Conservation (phyloP, 2,329 filamentous ascomycete genomes). For the Cercospora zeina region DNA sequence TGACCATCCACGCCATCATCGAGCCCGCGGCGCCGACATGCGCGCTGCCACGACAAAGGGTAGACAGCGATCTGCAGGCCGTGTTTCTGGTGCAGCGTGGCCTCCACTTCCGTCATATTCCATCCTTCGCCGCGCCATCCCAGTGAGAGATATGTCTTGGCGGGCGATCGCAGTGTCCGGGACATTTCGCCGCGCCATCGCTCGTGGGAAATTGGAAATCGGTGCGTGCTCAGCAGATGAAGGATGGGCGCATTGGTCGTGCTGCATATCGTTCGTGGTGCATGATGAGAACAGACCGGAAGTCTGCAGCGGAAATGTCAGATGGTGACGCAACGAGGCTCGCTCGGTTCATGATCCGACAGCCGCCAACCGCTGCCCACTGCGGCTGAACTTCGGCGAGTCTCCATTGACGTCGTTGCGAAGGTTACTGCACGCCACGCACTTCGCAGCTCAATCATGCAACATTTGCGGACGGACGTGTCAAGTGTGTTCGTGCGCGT, state of each 20-base stretch:
- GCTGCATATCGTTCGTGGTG: not conserved
- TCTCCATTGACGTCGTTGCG: conserved; percentile 16
- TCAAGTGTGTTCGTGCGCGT: not conserved
- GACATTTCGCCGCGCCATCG: not conserved
- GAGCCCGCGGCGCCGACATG: conserved; percentile 1
- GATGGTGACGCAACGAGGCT: not conserved
- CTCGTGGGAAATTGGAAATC: not conserved
- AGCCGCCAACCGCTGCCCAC: conserved; percentile 10
- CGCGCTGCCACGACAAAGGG: conserved; percentile 7
- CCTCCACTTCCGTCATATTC: conserved; percentile 9
- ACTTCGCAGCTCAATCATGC: not conserved
- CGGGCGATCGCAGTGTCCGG: not conserved
- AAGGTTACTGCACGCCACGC: conserved; percentile 9
- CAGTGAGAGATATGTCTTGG: conserved; percentile 7
- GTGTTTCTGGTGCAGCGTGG: conserved; percentile 7
- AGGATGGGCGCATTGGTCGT: not conserved
- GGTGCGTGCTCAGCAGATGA: not conserved
- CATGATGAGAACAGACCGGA: too few species aligned
- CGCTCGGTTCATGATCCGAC: not conserved
- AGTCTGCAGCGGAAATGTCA: not conserved
- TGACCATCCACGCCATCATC: conserved; percentile 5
- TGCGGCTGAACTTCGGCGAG: not conserved
- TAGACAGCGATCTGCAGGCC: not conserved
- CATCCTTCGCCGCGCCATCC: conserved; percentile 8
- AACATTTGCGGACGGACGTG: conserved; percentile 1